These are phyloP conservation scores for Ampelomyces quisqualis DNA, from an alignment of 2,329 filamentous ascomycete genomes.

Conservation along the genomic window DNA sequence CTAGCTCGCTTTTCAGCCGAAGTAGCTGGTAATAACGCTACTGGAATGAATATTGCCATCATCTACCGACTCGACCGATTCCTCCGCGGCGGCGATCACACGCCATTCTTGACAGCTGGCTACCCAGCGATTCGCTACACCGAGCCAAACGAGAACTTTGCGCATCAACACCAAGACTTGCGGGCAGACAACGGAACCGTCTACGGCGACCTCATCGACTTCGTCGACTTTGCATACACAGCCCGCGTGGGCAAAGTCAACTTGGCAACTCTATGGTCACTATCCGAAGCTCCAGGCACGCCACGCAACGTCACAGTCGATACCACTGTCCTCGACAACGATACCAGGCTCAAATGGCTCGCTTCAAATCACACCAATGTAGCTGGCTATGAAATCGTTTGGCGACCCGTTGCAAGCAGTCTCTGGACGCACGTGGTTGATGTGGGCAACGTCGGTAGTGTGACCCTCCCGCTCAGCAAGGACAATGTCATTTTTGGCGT, in stretches of 20 bases:
- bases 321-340: conserved; percentile 51
- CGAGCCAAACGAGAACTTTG: conserved; percentile 59
- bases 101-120: conserved; percentile 57
- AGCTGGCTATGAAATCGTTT: conserved; percentile 58
- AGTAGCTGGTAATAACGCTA: conserved; percentile 54
- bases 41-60: conserved; percentile 58
- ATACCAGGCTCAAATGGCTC: conserved; percentile 54
- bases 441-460: conserved; percentile 52
- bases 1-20: conserved; percentile 58
- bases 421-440: conserved; percentile 54
- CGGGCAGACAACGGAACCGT: conserved; percentile 53
- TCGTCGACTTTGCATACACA: conserved; percentile 59
- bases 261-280: conserved; percentile 55
- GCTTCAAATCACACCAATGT: conserved; percentile 45
- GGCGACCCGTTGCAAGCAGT: conserved; percentile 53
- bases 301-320: conserved; percentile 54
- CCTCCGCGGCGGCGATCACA: conserved; percentile 59
- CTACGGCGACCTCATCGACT: conserved; percentile 59
- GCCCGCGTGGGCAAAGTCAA: conserved; percentile 58
- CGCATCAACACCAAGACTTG: conserved; percentile 59
- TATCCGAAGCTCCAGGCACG: conserved; percentile 55
- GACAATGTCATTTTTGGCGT: conserved; percentile 62
- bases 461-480: conserved; percentile 54
- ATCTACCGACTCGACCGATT: conserved; percentile 60
- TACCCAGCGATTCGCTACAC: conserved; percentile 59